Conservation (phyloP, 805 yeast species). For the Schwanniomyces occidentalis region DNA sequence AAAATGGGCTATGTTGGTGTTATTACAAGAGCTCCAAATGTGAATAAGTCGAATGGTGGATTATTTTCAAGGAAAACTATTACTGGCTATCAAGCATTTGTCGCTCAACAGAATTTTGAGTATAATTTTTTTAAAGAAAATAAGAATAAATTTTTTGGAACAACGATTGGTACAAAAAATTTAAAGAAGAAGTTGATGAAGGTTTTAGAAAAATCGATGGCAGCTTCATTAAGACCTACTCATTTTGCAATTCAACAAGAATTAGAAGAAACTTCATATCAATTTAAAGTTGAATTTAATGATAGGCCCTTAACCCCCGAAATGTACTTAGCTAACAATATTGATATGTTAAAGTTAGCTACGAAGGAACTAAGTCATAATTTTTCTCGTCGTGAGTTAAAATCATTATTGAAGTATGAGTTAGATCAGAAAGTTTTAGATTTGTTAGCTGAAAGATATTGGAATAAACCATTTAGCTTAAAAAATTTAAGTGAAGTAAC, state of each 20-base stretch:
- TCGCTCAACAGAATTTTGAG: constrained; percentile 64
- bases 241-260: constrained; percentile 83
- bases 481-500: constrained; percentile 13
- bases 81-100: constrained; percentile 60
- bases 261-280: constrained; percentile 88
- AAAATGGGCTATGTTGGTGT: constrained; percentile 98
- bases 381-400: constrained; percentile 81
- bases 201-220: constrained; percentile 90
- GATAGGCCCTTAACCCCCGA: constrained; percentile 93
- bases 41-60: constrained; percentile 18
- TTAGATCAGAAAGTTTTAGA: constrained; percentile 89
- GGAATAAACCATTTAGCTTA: constrained; percentile 65
- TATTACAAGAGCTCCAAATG: constrained; percentile 74
- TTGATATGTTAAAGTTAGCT: constrained; percentile 81
- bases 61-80: constrained; percentile 49
- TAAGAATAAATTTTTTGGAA: constrained; percentile 57
- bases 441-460: constrained; percentile 82
- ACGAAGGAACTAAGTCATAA: constrained; percentile 83
- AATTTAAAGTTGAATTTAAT: constrained; percentile 94
- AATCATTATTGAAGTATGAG: constrained; percentile 74
- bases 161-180: constrained; percentile 72
- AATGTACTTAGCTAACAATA: constrained; percentile 87
- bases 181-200: constrained; percentile 80
- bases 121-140: constrained; percentile 60
- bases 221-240: constrained; percentile 83